Evolutionary conservation across 768 basidiomycete genomes (phyloP).

Genomic region (Leucosporidium yakuticum): DNA sequence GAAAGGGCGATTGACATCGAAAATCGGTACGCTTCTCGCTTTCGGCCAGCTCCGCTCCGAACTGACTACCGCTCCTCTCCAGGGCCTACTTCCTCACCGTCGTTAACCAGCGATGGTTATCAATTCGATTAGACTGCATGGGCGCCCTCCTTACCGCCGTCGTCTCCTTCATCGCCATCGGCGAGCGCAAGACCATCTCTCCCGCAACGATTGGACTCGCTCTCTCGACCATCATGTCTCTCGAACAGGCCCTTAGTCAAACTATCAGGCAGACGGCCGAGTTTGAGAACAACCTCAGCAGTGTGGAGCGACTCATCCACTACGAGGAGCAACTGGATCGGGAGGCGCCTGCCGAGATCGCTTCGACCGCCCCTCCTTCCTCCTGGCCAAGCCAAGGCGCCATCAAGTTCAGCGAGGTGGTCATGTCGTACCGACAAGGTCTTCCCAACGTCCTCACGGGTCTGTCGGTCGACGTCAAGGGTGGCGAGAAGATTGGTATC

Average conservation of each 20-base stretch:
- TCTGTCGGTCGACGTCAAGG: constrained; percentile 60
- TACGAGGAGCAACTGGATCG: not conserved
- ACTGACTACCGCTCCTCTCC: no score
- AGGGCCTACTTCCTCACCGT: constrained; percentile 80
- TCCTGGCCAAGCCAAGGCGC: constrained; percentile 68
- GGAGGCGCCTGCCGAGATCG: not conserved
- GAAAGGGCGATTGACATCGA: constrained; percentile 70
- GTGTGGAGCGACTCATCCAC: constrained; percentile 52
- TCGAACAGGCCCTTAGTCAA: constrained; percentile 6
- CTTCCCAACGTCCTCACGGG: constrained; percentile 81
- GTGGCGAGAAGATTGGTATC: constrained; percentile 86
- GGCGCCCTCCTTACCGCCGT: constrained; percentile 19
- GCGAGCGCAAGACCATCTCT: not conserved
- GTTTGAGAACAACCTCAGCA: constrained; percentile 87
- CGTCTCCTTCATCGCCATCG: constrained; percentile 30
- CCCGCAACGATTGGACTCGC: constrained; percentile 68
- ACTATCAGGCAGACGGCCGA: constrained; percentile 55
- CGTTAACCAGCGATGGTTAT: constrained; percentile 63
- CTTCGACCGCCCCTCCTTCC: not conserved
- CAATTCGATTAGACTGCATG: constrained; percentile 16
- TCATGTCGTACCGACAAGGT: constrained; percentile 75
- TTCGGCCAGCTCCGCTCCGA: no score
- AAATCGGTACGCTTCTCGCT: constrained; percentile 64
- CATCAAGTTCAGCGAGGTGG: constrained; percentile 67
- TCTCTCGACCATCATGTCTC: constrained; percentile 22